These are phyloP conservation scores for Aspergillus candidus DNA, from an alignment of 2,329 filamentous ascomycete species.

Conservation along the genomic window DNA sequence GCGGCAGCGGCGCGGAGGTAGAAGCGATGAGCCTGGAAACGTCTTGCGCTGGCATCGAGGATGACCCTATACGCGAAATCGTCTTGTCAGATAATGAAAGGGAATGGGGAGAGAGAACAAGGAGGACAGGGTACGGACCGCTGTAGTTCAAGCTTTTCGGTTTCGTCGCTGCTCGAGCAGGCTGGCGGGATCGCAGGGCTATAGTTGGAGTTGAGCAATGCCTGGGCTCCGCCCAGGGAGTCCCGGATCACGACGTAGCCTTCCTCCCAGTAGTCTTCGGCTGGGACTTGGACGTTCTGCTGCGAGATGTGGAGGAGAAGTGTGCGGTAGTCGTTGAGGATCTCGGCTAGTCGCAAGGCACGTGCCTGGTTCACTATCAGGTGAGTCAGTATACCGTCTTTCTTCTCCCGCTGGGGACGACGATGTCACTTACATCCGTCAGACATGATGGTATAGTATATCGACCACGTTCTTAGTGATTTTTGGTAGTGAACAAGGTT, in stretches of 20 bases:
- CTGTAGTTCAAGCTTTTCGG: conserved; percentile 51
- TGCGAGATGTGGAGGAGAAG: conserved; percentile 54
- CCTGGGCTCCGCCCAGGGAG: conserved; percentile 50
- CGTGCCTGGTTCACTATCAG: conserved; percentile 57
- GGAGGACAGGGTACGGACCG: conserved; percentile 37
- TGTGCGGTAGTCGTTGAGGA: conserved; percentile 60
- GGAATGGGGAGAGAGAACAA: background rate
- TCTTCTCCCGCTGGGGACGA: background rate
- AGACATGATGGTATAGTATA: conserved; percentile 37
- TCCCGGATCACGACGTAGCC: conserved; percentile 54
- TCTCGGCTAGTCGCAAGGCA: conserved; percentile 56
- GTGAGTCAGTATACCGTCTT: conserved; percentile 8
- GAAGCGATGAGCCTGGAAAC: conserved; percentile 57
- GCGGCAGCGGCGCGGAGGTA: conserved; percentile 55
- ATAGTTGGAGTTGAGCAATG: conserved; percentile 51
- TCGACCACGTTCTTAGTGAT: no score
- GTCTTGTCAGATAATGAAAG: conserved; percentile 15
- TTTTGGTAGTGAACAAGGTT: no score
- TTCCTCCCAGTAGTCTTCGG: conserved; percentile 53
- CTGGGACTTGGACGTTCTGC: conserved; percentile 45
- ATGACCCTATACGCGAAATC: conserved; percentile 46
- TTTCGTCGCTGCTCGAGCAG: conserved; percentile 45
- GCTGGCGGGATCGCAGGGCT: conserved; percentile 37
- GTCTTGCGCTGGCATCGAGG: conserved; percentile 53
- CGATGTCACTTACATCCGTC: conserved; percentile 48